phyloP scores from a whole-genome alignment of 148 eudicot genomes.

The Simmondsia chinensis region DNA sequence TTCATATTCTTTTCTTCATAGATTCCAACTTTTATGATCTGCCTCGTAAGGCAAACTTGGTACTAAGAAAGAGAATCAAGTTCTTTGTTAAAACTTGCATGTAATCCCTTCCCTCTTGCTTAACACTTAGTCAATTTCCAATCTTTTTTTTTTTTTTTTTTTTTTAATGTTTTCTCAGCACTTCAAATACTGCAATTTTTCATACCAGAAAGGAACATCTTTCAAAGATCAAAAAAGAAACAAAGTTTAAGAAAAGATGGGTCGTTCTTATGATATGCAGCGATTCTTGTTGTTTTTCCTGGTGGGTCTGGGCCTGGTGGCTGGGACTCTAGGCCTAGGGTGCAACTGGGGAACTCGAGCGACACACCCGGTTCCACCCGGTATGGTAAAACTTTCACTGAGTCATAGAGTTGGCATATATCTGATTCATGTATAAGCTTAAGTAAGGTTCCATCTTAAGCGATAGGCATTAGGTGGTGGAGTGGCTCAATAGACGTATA shows the following conservation, averaged over 20 bases:
- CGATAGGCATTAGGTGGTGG: too few relatives aligned
- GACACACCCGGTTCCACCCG: constrained; percentile 66
- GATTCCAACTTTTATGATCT: constrained; percentile 16
- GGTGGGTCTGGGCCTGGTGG: constrained; percentile 9
- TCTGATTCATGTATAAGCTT: too few relatives aligned
- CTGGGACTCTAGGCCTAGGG: constrained; percentile 42
- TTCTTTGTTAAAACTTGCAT: constrained; percentile 31
- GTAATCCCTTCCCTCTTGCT: constrained; percentile 25
- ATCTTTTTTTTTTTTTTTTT: too few relatives aligned
- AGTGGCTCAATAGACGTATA: too few relatives aligned
- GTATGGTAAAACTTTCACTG: too few relatives aligned
- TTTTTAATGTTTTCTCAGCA: background rate
- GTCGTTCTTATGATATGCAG: background rate
- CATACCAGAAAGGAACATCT: too few relatives aligned
- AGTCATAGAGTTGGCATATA: too few relatives aligned
- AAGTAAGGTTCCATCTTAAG: too few relatives aligned
- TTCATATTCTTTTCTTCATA: constrained; percentile 31
- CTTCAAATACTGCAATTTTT: too few relatives aligned
- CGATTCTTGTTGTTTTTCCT: constrained; percentile 13
- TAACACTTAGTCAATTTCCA: constrained; percentile 15
- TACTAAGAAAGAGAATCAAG: constrained; percentile 15
- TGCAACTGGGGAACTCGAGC: constrained; percentile 73
- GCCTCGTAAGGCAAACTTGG: constrained; percentile 10
- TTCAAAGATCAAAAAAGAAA: too few relatives aligned
- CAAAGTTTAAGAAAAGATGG: constrained; percentile 4